Conservation (phyloP, 148 eudicot species). For the Rhododendron griersonianum region DNA sequence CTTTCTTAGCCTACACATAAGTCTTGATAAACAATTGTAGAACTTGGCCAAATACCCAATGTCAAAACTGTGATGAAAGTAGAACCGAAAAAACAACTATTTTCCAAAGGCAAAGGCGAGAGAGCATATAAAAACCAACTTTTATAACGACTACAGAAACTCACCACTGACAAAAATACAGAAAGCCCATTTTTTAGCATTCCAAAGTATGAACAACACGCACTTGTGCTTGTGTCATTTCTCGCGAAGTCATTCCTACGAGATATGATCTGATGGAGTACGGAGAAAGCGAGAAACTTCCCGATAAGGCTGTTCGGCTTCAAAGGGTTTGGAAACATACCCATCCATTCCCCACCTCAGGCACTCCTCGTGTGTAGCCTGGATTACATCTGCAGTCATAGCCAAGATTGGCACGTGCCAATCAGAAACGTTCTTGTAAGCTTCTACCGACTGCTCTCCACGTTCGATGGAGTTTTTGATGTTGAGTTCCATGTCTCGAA, state of each 20-base stretch:
- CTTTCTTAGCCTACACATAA: background rate
- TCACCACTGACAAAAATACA: constrained; percentile 26
- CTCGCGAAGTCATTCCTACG: constrained; percentile 21
- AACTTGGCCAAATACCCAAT: background rate
- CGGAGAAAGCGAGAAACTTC: constrained; percentile 78
- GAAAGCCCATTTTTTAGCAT: constrained; percentile 14
- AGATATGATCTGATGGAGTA: constrained; percentile 23
- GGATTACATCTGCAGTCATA: constrained; percentile 97
- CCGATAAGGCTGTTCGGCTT: constrained; percentile 77
- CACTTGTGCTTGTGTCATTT: constrained; percentile 16
- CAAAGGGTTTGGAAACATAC: constrained; percentile 96
- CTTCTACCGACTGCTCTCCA: constrained; percentile 19
- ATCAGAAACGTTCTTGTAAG: constrained; percentile 32
- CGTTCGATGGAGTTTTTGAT: constrained; percentile 12
- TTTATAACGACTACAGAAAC: constrained; percentile 9
- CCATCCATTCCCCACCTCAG: constrained; percentile 84
- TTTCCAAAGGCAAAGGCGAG: too few species aligned
- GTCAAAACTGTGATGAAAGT: too few species aligned
- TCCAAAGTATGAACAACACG: constrained; percentile 20
- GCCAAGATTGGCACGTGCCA: constrained; percentile 92
- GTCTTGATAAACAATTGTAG: background rate
- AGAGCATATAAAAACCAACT: background rate
- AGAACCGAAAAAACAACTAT: too few species aligned
- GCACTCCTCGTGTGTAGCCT: constrained; percentile 90
- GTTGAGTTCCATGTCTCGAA: constrained; percentile 54